Evolutionary conservation across 2,329 filamentous ascomycete genomes (phyloP).

Genomic region (Arthrinium phaeospermum): DNA sequence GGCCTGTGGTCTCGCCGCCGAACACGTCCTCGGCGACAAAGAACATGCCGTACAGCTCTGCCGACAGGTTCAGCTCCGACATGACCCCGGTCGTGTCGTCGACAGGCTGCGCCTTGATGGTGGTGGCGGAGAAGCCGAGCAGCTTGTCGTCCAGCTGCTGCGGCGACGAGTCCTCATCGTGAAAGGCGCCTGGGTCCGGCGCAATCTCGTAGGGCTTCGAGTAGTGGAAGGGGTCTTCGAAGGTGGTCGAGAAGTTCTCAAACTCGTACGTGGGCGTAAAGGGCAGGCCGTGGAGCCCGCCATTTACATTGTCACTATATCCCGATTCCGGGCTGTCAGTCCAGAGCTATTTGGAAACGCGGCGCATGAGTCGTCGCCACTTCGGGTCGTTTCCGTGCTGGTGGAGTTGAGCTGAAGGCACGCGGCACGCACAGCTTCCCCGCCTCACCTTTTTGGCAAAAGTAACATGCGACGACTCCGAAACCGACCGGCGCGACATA

Average conservation of each 20-base stretch:
- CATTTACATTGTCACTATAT: slow-evolving; percentile 49
- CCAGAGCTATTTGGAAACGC: slow-evolving; percentile 16
- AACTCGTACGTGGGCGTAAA: slow-evolving; percentile 68
- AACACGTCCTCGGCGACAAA: slow-evolving; percentile 85
- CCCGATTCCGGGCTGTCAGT: not conserved
- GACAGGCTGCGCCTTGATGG: slow-evolving; percentile 65
- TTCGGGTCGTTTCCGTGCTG: not conserved
- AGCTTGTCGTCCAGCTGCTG: slow-evolving; percentile 71
- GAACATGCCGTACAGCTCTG: slow-evolving; percentile 87
- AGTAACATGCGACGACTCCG: not conserved
- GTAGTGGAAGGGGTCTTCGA: slow-evolving; percentile 70
- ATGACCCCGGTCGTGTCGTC: slow-evolving; percentile 67
- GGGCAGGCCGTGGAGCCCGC: slow-evolving; percentile 49
- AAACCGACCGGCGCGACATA: not conserved
- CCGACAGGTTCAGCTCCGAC: slow-evolving; percentile 69
- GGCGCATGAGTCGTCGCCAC: slow-evolving; percentile 12
- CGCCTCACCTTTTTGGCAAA: not conserved
- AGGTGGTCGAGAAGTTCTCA: slow-evolving; percentile 64
- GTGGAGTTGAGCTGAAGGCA: slow-evolving; percentile 14
- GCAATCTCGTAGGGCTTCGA: slow-evolving; percentile 54
- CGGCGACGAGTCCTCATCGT: slow-evolving; percentile 53
- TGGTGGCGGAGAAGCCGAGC: slow-evolving; percentile 73
- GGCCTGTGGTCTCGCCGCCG: slow-evolving; percentile 59
- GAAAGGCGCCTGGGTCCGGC: slow-evolving; percentile 48
- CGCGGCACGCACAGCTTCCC: not conserved